Base-by-base conservation (phyloP, 2,329 filamentous ascomycete species). In the Massarina eburnea region DNA sequence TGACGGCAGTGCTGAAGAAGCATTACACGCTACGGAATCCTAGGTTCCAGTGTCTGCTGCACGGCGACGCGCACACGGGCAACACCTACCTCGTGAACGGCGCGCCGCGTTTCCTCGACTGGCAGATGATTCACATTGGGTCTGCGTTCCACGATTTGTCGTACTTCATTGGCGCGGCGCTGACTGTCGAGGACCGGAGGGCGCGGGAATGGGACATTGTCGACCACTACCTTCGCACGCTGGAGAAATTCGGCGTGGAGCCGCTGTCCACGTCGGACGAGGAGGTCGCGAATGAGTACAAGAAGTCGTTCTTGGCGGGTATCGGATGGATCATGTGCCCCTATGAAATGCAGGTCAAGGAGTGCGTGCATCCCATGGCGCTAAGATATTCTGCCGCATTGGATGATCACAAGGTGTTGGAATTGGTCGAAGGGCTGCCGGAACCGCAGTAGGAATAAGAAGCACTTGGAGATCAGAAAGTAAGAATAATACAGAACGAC, bases 11-110 rank as follows among this genome's bases (percentile, higher is more conserved):
- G 4, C 48, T 74, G 41, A 64, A 70, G 26, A 62, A 60, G n/a
- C 68, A 71, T 52, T 73, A 63, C 43, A 61, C 60, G 3, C 53
- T 59, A 46, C 67, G 68, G 14, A 73, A 72, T 49, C 68, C 70
- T 0, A 53, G 61, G 5, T 73, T 74, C 46, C 64, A 67, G 12
- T 72, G 66, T n/a, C 43, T 75, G 2, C 49, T 75, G 10, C 73
- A 76, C 42, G 73, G 73, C 9, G 74, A 76, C 41, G 65, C 73
- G 9, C 74, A 76, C 46, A 62, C 73, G 10, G 72, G 72, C 22
- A 76, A 76, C 51, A 64, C 70, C n/a, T 76, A 72, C 55, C 68
- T 76, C 36, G 49, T 61, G 2, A 59, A 67, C 2, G 70, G 65
- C 2, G 62, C 43, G 8, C 61, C 63, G 20, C 57, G 71, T 1